Conservation (phyloP, 768 basidiomycete genomes). For the Russula vinacea region DNA sequence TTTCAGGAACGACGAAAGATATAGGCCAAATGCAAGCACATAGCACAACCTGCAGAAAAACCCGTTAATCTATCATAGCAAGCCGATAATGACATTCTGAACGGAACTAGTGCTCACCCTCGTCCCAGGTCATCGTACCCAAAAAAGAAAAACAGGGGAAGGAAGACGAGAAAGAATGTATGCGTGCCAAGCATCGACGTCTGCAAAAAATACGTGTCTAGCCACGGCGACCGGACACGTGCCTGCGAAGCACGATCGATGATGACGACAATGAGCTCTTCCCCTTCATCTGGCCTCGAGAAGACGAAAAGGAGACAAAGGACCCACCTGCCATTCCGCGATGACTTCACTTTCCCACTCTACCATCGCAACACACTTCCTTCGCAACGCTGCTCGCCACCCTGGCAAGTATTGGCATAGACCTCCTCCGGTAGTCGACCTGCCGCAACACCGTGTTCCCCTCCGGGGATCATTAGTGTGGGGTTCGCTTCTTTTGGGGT, state of each 20-base stretch:
- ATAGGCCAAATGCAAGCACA: constrained; percentile 76
- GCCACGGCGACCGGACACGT: constrained; percentile 56
- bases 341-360: constrained; percentile 58
- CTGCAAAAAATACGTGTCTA: constrained; percentile 82
- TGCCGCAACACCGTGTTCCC: constrained; percentile 23
- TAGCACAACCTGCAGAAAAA: constrained; percentile 52
- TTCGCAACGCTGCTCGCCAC: constrained; percentile 64
- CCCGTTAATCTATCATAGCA: constrained; percentile 18
- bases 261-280: not conserved
- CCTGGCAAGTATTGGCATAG: constrained; percentile 61
- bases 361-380: constrained; percentile 51
- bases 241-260: constrained; percentile 36
- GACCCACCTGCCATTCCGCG: constrained; percentile 62
- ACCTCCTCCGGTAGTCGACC: constrained; percentile 45
- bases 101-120: constrained; percentile 50
- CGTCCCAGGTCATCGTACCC: constrained; percentile 67
- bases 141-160: constrained; percentile 89
- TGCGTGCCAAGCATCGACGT: constrained; percentile 79
- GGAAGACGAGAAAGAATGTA: constrained; percentile 88
- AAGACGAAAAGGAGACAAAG: not conserved
- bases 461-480: not conserved
- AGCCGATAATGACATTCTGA: not conserved
- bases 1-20: constrained; percentile 82
- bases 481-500: not conserved
- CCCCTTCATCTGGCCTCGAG: not conserved